Evolutionary conservation across 192 early-diverging fungal species (phyloP), one percentile per base, ranked within the genome.

Genomic region (Jimgerdemannia lactiflua): DNA sequence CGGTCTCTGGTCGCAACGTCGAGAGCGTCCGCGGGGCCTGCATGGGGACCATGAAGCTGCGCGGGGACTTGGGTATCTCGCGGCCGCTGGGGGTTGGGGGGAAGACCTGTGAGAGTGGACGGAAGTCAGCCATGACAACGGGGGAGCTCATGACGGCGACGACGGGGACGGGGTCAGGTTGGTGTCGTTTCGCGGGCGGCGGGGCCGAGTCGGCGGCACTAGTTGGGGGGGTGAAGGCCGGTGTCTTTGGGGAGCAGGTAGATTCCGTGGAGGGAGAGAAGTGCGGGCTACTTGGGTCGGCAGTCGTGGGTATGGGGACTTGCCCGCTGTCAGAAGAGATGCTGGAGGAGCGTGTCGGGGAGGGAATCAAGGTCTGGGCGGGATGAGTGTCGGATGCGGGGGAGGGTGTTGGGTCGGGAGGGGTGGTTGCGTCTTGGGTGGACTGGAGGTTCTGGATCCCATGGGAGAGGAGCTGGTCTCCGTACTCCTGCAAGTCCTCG

Each of bases 401-500:
- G n/a, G n/a, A n/a, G n/a, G n/a, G n/a, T n/a, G n/a, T n/a, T n/a
- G 49, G 49, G 49, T 11, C 4, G 49, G 8, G 49, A 59, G 49
- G 49, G 49, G 49, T 14, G 49, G 49, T 59, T 0, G 49, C 49
- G 49, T 6, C 49, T 6, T 6, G 49, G 0, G 14, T 59, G 2
- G 2, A 2, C 14, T 59, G 49, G 49, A 59, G 2, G 6, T 59
- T 6, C 49, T 59, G 49, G 14, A 14, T 59, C 14, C 49, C 49
- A 19, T 68, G 84, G 74, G 76, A 81, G 70, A 91, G 65, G 42
- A 94, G 79, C 76, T 89, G 89, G 64, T 89, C 85, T 11, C 90
- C 92, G 39, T 91, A 83, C 10, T 77, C 77, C 70, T 93, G 87
- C 20, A 94, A 75, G 70, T 92, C 88, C 4, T 87, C 80, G 6